phyloP scores from a whole-genome alignment of 495 filamentous ascomycete species.

The Podospora fimiseda region DNA sequence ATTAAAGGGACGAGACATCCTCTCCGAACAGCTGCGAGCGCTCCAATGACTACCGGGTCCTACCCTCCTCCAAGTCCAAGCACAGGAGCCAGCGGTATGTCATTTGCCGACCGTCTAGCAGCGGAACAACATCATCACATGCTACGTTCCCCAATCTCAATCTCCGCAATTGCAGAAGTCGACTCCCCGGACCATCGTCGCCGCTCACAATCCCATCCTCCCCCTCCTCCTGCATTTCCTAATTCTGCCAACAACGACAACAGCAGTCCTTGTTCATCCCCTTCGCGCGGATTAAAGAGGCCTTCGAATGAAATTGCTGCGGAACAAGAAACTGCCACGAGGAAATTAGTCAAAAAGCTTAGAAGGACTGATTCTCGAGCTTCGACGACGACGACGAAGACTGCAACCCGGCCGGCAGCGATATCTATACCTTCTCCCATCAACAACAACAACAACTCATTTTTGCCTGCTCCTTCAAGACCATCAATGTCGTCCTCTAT shows the following conservation, averaged over 20 bases:
- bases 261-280: neutral
- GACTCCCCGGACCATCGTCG: neutral
- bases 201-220: conserved; percentile 4
- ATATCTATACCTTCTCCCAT: too few species aligned
- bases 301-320: conserved; percentile 9
- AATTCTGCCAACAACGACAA: neutral
- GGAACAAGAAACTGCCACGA: conserved; percentile 18
- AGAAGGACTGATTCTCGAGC: conserved; percentile 22
- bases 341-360: conserved; percentile 35
- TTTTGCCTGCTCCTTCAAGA: neutral
- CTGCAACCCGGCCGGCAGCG: neutral
- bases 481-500: neutral
- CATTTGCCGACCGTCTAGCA: neutral
- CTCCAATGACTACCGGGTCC: conserved; percentile 3
- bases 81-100: conserved; percentile 1
- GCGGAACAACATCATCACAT: neutral
- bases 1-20: conserved; percentile 42
- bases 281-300: conserved; percentile 26
- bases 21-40: conserved; percentile 14
- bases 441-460: neutral
- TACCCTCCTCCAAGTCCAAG: neutral
- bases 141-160: neutral
- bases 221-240: conserved; percentile 4
- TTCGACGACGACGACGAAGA: conserved; percentile 3
- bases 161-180: neutral